Conservation (phyloP, 805 yeast species). For the Yarrowia hollandica region DNA sequence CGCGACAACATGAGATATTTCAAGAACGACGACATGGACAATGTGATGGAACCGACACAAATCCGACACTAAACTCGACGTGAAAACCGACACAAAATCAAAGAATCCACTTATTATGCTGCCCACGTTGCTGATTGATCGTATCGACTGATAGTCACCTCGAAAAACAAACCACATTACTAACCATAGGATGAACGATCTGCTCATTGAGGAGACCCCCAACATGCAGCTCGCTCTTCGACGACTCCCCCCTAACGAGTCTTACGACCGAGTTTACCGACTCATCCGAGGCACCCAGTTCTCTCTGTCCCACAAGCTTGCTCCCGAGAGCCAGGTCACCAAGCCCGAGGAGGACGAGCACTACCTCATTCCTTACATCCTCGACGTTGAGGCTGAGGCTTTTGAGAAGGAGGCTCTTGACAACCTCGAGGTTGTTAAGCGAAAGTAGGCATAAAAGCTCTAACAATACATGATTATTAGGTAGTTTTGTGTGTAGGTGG, state of each 20-base stretch:
- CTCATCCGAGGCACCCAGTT: constrained; percentile 89
- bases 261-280: constrained; percentile 91
- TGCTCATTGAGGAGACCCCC: constrained; percentile 84
- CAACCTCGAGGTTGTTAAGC: constrained; percentile 54
- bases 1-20: background rate
- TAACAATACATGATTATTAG: constrained; percentile 27
- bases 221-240: constrained; percentile 80
- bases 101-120: too few species aligned
- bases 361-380: constrained; percentile 82
- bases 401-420: constrained; percentile 86
- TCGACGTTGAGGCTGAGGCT: constrained; percentile 92
- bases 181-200: constrained; percentile 67
- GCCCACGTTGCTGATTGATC: background rate
- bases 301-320: constrained; percentile 76
- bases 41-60: too few species aligned
- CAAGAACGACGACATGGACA: background rate
- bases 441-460: constrained; percentile 31
- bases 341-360: constrained; percentile 63
- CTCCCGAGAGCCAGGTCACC: constrained; percentile 77
- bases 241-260: constrained; percentile 81
- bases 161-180: background rate
- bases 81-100: too few species aligned
- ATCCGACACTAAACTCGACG: too few species aligned
- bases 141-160: too few species aligned
- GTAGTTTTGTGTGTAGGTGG: background rate